Conservation (phyloP, 805 yeast species). For the Hanseniaspora lindneri region DNA sequence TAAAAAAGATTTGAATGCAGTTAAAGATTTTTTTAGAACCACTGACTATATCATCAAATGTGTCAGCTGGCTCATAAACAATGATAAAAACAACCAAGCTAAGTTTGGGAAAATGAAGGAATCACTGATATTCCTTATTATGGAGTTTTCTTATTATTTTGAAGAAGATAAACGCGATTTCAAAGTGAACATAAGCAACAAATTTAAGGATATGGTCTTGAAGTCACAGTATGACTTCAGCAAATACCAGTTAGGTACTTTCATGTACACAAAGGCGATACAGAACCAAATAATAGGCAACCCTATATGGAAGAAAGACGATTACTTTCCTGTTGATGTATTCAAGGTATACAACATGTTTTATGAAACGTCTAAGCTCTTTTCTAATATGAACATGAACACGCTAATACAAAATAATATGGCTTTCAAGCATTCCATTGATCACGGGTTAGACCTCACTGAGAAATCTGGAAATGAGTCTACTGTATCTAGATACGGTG, state of each 20-base stretch:
- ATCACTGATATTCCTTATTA: not conserved
- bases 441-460: constrained; percentile 7
- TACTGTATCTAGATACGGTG: not conserved
- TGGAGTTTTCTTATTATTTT: not conserved
- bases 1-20: not conserved
- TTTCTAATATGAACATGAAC: constrained; percentile 12
- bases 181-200: not conserved
- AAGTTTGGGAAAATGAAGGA: not conserved
- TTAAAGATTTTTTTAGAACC: not conserved
- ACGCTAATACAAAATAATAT: not conserved
- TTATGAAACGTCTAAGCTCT: constrained; percentile 10
- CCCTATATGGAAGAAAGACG: not conserved
- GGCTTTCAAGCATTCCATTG: constrained; percentile 14
- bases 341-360: not conserved
- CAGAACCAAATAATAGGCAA: not conserved
- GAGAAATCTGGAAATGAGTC: not conserved
- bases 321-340: constrained; percentile 6
- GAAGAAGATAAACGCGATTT: not conserved
- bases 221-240: not conserved
- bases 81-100: not conserved
- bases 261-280: not conserved
- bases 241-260: constrained; percentile 8
- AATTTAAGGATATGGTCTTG: not conserved
- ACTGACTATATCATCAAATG: not conserved
- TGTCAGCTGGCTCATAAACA: not conserved